Evolutionary conservation across 2,329 filamentous ascomycete species (phyloP).

Genomic region (Botryotinia globosa): DNA sequence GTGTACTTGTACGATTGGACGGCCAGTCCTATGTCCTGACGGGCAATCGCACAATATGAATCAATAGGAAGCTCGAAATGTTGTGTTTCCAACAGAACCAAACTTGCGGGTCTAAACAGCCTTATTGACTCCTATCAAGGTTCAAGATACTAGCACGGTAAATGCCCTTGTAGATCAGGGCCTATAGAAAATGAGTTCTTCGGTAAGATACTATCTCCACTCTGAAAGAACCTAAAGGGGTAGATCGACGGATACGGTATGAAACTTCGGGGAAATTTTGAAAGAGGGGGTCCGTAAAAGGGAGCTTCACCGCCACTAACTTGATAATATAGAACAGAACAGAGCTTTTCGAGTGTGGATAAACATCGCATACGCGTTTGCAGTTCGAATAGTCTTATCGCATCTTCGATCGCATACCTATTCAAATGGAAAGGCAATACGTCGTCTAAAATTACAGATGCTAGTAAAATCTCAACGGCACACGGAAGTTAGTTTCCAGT

Average conservation of each 20-base stretch:
- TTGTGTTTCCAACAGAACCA: not conserved
- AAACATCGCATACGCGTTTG: not conserved
- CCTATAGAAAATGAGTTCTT: not conserved
- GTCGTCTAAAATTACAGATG: not conserved
- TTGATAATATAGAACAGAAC: not conserved
- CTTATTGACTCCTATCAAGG: not conserved
- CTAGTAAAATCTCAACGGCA: not conserved
- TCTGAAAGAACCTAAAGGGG: not conserved
- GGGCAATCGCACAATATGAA: not conserved
- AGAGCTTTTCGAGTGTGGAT: not conserved
- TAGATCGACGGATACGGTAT: not conserved
- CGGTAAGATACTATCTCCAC: not conserved
- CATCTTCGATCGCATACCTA: too few relatives aligned
- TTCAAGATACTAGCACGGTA: not conserved
- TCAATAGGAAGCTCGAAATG: not conserved
- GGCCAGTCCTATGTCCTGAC: not conserved
- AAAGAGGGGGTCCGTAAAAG: not conserved
- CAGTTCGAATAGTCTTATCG: not conserved
- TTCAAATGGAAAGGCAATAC: not conserved
- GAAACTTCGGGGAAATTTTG: conserved; percentile 2
- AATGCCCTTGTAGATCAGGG: not conserved
- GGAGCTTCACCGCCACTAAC: conserved; percentile 1
- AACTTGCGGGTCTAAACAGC: conserved; percentile 3
- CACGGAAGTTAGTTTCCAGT: not conserved
- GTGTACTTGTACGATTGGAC: not conserved